Evolutionary conservation across 768 basidiomycete genomes (phyloP).

Genomic region (Astraeus odoratus): DNA sequence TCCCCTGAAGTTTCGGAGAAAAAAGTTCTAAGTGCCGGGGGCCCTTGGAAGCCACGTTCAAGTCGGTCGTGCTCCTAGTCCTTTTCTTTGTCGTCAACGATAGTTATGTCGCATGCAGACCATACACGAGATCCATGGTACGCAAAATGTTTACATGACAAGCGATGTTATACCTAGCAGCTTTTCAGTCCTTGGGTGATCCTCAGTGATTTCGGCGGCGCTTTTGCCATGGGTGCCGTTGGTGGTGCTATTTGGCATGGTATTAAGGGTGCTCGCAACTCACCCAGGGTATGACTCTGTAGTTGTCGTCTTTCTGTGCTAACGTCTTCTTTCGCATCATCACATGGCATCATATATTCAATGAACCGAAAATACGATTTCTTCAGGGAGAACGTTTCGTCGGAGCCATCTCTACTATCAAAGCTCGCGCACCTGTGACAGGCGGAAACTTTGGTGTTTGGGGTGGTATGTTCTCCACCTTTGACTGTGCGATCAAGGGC

Average conservation of each 20-base stretch:
- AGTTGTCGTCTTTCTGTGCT: not conserved
- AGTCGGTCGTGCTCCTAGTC: no score
- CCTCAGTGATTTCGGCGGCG: slow-evolving; percentile 96
- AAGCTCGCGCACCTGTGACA: slow-evolving; percentile 95
- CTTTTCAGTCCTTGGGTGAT: slow-evolving; percentile 88
- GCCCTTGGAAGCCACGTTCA: no score
- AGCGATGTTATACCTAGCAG: slow-evolving; percentile 3
- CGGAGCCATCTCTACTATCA: slow-evolving; percentile 92
- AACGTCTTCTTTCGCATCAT: no score
- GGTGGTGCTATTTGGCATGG: slow-evolving; percentile 99
- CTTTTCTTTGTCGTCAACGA: no score
- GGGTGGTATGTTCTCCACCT: slow-evolving; percentile 98
- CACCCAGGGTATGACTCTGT: slow-evolving; percentile 70
- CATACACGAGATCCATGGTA: slow-evolving; percentile 93
- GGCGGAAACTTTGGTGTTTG: slow-evolving; percentile 95
- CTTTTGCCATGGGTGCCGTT: slow-evolving; percentile 96
- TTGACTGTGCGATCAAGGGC: slow-evolving; percentile 97
- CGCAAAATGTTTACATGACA: slow-evolving; percentile 9
- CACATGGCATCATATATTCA: no score
- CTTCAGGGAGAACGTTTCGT: slow-evolving; percentile 85
- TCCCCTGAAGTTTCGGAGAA: no score
- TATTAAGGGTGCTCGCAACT: slow-evolving; percentile 96
- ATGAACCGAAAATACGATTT: not conserved
- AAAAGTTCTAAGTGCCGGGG: no score
- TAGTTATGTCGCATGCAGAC: slow-evolving; percentile 83